Conservation (phyloP, 768 basidiomycete genomes). For the Lentinus brumalis region DNA sequence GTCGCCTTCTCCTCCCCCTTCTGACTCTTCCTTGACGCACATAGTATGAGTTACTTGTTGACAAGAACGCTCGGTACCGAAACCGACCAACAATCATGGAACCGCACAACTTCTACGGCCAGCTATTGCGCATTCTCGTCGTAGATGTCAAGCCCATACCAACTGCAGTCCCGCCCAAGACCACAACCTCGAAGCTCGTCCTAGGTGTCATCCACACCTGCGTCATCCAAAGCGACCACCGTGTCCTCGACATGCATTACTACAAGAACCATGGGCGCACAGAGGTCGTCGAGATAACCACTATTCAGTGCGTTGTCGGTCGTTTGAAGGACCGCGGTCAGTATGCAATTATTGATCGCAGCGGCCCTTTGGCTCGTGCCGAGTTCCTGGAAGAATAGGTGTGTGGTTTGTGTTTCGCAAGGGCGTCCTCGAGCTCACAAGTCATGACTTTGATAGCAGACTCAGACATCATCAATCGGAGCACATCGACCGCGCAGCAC, state of each 20-base stretch:
- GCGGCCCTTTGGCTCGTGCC: conserved; percentile 19
- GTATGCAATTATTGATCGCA: conserved; percentile 31
- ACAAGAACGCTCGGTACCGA: conserved; percentile 25
- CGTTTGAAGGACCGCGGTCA: conserved; percentile 18
- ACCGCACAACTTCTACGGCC: conserved; percentile 34
- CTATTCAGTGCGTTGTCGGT: conserved; percentile 30
- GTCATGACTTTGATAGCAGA: no score
- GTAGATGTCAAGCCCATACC: conserved; percentile 12
- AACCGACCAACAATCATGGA: not conserved
- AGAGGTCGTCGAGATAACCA: conserved; percentile 26
- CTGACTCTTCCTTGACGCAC: no score
- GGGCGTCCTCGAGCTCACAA: no score
- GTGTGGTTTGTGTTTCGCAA: no score
- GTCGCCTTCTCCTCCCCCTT: not conserved
- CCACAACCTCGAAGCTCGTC: conserved; percentile 11
- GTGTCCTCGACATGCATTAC: conserved; percentile 22
- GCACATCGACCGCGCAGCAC: no score
- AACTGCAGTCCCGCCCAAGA: not conserved
- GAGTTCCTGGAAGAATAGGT: not conserved
- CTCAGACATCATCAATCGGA: no score
- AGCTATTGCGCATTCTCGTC: conserved; percentile 34
- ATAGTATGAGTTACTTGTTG: conserved; percentile 1
- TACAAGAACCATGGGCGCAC: conserved; percentile 10
- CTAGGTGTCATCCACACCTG: conserved; percentile 30
- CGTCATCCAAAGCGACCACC: not conserved